phyloP scores from a whole-genome alignment of 1,284 basidiomycete genomes.

The Pyrrhoderma noxium region DNA sequence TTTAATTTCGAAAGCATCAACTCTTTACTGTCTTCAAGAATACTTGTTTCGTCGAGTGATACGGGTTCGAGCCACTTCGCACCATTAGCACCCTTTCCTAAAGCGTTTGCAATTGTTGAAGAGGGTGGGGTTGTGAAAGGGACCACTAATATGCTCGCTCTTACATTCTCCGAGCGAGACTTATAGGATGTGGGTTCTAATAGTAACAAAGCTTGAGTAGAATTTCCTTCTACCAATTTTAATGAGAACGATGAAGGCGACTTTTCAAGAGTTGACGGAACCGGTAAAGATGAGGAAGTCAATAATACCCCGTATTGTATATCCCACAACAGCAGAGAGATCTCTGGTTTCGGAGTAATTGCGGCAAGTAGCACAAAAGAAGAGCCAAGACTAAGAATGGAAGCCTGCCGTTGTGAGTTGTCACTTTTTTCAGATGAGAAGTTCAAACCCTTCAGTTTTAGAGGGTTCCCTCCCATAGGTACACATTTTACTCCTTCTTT shows the following conservation, averaged over 20 bases:
- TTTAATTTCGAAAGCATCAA: slow-evolving; percentile 33
- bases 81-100: slow-evolving; percentile 44
- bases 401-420: slow-evolving; percentile 26
- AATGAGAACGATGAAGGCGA: slow-evolving; percentile 31
- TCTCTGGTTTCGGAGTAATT: slow-evolving; percentile 36
- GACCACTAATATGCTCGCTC: slow-evolving; percentile 49
- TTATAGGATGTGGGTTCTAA: slow-evolving; percentile 33
- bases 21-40: slow-evolving; percentile 24
- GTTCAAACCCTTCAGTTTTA: slow-evolving; percentile 20
- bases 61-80: slow-evolving; percentile 40
- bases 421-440: slow-evolving; percentile 22
- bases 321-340: slow-evolving; percentile 63
- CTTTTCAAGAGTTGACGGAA: slow-evolving; percentile 42
- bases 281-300: slow-evolving; percentile 42
- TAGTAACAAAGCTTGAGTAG: slow-evolving; percentile 49
- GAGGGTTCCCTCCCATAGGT: slow-evolving; percentile 19
- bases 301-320: slow-evolving; percentile 62
- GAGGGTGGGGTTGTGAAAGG: slow-evolving; percentile 42
- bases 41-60: slow-evolving; percentile 5
- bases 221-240: slow-evolving; percentile 27
- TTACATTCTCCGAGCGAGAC: slow-evolving; percentile 26
- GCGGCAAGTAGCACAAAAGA: slow-evolving; percentile 58
- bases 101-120: slow-evolving; percentile 55
- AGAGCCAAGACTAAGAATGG: slow-evolving; percentile 49
- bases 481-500: neutral